These are phyloP conservation scores for Chloranthus sessilifolius DNA, from an alignment of 164 flowering plant genomes.

Conservation along the genomic window DNA sequence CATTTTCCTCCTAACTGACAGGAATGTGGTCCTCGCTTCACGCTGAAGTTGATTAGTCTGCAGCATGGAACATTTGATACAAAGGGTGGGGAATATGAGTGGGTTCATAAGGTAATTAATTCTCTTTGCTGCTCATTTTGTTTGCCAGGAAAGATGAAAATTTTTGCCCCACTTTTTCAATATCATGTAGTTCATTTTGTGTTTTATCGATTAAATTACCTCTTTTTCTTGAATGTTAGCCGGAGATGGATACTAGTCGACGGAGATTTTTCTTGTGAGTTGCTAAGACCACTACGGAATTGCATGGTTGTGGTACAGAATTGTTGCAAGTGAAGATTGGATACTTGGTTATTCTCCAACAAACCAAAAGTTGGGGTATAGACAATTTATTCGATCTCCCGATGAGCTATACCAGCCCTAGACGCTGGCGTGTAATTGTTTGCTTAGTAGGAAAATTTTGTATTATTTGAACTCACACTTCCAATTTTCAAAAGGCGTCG, in stretches of 20 bases:
- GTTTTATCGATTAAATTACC: constrained; percentile 2
- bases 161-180: background rate
- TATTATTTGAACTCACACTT: too few species aligned
- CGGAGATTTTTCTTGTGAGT: constrained; percentile 86
- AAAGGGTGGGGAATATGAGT: constrained; percentile 90
- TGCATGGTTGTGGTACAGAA: too few species aligned
- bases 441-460: too few species aligned
- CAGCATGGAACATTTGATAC: constrained; percentile 99
- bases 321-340: too few species aligned
- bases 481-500: too few species aligned
- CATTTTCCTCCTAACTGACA: constrained; percentile 22
- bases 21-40: constrained; percentile 97
- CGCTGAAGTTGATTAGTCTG: constrained; percentile 70
- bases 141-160: background rate
- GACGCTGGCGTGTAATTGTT: too few species aligned
- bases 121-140: background rate
- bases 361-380: too few species aligned
- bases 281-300: too few species aligned
- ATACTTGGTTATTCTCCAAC: too few species aligned
- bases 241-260: constrained; percentile 96
- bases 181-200: background rate
- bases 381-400: too few species aligned
- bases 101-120: constrained; percentile 87
- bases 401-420: too few species aligned
- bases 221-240: constrained; percentile 28